These are phyloP conservation scores for Mycena albidolilacea DNA, from an alignment of 768 basidiomycete species.

Conservation along the genomic window DNA sequence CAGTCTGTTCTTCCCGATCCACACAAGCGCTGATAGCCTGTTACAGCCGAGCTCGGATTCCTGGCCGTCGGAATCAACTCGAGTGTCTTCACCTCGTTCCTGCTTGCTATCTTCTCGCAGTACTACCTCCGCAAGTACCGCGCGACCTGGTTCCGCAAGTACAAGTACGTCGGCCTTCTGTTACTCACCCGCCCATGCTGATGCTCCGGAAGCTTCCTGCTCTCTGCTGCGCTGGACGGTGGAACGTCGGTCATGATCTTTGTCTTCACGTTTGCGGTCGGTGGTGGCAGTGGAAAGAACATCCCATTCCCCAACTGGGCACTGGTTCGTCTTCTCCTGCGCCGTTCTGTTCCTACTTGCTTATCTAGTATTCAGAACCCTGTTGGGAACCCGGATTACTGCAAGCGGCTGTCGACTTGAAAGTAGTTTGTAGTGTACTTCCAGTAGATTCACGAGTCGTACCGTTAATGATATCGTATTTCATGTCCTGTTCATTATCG, in stretches of 20 bases:
- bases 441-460: neutral
- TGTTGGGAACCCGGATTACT: conserved; percentile 51
- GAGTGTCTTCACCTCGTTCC: conserved; percentile 41
- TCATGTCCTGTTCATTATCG: neutral
- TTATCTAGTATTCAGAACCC: conserved; percentile 42
- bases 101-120: conserved; percentile 51
- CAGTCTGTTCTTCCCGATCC: conserved; percentile 46
- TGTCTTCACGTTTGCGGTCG: conserved; percentile 49
- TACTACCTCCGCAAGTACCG: conserved; percentile 54
- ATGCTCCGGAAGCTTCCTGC: conserved; percentile 35
- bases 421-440: neutral
- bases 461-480: neutral
- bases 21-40: conserved; percentile 1
- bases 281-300: conserved; percentile 46
- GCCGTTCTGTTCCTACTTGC: neutral
- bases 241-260: conserved; percentile 50
- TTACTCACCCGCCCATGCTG: neutral
- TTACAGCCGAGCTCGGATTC: conserved; percentile 36
- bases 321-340: conserved; percentile 33
- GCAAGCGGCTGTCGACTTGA: conserved; percentile 41
- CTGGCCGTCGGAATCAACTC: conserved; percentile 61
- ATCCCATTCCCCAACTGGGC: conserved; percentile 45
- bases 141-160: conserved; percentile 54
- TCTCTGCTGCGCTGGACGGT: conserved; percentile 40
- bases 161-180: conserved; percentile 41